Evolutionary conservation across 352 stramenopile species (phyloP).

Genomic region (Phytophthora idaei): DNA sequence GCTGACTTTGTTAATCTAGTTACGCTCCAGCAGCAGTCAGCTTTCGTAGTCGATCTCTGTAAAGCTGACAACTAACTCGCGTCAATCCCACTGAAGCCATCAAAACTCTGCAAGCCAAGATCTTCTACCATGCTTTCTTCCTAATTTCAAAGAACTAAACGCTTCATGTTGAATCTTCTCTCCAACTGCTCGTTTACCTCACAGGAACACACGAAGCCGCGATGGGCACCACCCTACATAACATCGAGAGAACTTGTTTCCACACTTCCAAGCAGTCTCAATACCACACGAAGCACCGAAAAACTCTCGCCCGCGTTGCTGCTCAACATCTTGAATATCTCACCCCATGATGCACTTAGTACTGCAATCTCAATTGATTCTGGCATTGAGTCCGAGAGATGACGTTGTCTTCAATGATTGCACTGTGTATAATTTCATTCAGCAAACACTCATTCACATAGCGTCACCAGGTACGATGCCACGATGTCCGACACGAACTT

Average conservation of each 20-base stretch:
- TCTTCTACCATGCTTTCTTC: neutral
- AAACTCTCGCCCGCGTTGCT: neutral
- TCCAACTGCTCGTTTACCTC: neutral
- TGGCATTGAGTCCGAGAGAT: neutral
- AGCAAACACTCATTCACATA: constrained; percentile 63
- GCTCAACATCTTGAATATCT: constrained; percentile 16
- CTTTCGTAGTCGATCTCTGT: too few relatives aligned
- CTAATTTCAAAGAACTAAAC: neutral
- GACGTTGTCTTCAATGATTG: neutral
- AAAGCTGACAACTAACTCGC: too few relatives aligned
- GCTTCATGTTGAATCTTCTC: neutral
- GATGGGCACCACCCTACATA: constrained; percentile 61
- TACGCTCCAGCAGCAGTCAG: too few relatives aligned
- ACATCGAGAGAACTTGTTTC: constrained; percentile 46
- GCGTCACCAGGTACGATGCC: constrained; percentile 70
- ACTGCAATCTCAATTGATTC: constrained; percentile 6
- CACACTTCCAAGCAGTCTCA: constrained; percentile 46
- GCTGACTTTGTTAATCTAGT: too few relatives aligned
- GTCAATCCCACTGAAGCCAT: too few relatives aligned
- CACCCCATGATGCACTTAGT: constrained; percentile 23
- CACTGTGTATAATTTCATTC: constrained; percentile 1
- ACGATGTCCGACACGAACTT: constrained; percentile 60
- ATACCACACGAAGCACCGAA: constrained; percentile 25
- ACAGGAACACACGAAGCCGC: constrained; percentile 24
- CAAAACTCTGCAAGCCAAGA: neutral